Base-by-base conservation (phyloP, 495 filamentous ascomycete species). In the Cercophora samala region DNA sequence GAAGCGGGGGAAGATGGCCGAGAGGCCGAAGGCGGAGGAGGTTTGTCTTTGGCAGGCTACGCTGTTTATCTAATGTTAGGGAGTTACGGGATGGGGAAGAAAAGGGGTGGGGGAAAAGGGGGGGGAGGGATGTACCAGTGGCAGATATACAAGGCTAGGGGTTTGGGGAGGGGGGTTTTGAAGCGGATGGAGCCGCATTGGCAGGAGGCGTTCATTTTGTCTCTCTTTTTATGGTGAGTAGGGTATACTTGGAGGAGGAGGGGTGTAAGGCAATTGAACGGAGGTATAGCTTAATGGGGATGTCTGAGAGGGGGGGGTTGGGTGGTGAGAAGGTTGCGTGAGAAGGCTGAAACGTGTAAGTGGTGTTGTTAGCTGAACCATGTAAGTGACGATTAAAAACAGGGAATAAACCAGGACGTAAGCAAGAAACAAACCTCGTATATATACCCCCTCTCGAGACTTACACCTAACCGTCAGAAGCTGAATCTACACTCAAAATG, bases 1-100 rank as follows among this genome's bases (percentile, higher is more conserved):
- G 60, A 90, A 90, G 17, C 75, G 74, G 6, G 87, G 88, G 72
- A 91, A 91, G 69, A 88, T 87, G 63, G 88, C 88, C 25, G 84
- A 86, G 60, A 86, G 84, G 25, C 89, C 88, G 71, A 88, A 89
- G n/a, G 88, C 87, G 18, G 86, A 87, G 62, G 85, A 82, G 59
- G 87, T 85, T 77, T 91, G 89, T 64, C 84, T 83, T 29, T 84
- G 86, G 74, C 89, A 91, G 68, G 89, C 83, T 51, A 79, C 74
- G 75, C 53, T 56, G 22, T 56, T 56, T 19, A 2, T 9, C 9
- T 46, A 46, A 3, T 46, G 37, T 46, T 46, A 46, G 37, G 3
- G 11, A 46, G 11, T 2, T 1, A 46, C 6, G 37, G 11, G 37
- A 18, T 4, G 29, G 29, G 29, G 37, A 46, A 0, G 11, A 17